These are phyloP conservation scores for Cladosporium sp. DNA, from an alignment of 2,329 filamentous ascomycete genomes.

Conservation along the genomic window DNA sequence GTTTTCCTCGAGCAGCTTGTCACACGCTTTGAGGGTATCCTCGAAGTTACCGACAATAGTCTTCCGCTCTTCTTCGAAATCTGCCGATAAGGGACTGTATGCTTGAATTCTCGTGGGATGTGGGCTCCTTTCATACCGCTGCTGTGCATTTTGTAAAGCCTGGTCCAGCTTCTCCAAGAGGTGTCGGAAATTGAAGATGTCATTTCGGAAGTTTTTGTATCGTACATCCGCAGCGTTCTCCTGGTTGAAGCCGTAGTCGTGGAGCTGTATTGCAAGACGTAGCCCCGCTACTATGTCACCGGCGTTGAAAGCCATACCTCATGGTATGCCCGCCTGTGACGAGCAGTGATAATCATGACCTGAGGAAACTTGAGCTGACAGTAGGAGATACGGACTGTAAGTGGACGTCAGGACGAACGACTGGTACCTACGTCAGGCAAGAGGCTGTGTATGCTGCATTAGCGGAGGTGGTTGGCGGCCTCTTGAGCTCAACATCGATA, in stretches of 20 bases:
- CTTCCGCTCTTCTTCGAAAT: neutral
- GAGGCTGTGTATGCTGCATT: neutral
- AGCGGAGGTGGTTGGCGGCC: neutral
- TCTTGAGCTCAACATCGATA: neutral
- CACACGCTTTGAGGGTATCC: conserved; percentile 22
- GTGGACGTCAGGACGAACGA: neutral
- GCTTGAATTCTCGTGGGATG: neutral
- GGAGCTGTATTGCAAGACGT: conserved; percentile 23
- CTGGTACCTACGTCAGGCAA: neutral
- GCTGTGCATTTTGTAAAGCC: conserved; percentile 22
- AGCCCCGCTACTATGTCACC: conserved; percentile 23
- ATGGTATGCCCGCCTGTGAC: neutral
- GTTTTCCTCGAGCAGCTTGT: conserved; percentile 25
- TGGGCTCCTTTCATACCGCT: neutral
- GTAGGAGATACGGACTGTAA: neutral
- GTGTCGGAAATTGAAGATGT: conserved; percentile 25
- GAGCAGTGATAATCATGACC: neutral
- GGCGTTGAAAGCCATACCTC: conserved; percentile 18
- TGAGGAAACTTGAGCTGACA: neutral
- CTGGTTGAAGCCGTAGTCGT: conserved; percentile 24
- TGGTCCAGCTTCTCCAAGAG: conserved; percentile 22
- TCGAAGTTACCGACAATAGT: neutral
- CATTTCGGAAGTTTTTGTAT: conserved; percentile 26
- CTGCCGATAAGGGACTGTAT: neutral
- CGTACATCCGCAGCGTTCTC: conserved; percentile 25